A percentile compares a stretch with the other conserved stretches of the same genome.
phyloP scores from a whole-genome alignment of 23 red algal genomes.

The Gracilaria domingensis region DNA sequence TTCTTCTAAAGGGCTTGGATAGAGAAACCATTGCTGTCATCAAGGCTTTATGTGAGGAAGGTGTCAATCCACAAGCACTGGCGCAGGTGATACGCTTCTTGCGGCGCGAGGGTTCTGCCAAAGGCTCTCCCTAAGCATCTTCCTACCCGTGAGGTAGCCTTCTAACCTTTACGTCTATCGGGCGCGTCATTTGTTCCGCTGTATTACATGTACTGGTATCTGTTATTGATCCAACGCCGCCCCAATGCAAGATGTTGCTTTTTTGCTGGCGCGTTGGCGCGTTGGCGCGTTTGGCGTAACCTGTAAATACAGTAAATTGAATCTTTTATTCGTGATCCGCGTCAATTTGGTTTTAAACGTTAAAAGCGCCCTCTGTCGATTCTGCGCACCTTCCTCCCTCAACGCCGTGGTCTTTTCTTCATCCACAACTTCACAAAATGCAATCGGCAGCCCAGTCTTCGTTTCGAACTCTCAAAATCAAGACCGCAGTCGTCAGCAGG shows the following conservation, averaged over 20 bases:
- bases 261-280: background rate
- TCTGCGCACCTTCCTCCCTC: background rate
- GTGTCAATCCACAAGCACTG: constrained; percentile 66
- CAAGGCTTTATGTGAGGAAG: constrained; percentile 55
- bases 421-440: background rate
- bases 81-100: constrained; percentile 57
- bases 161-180: background rate
- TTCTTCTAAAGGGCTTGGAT: constrained; percentile 28
- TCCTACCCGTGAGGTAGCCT: background rate
- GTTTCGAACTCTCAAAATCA: constrained; percentile 50
- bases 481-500: constrained; percentile 58
- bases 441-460: background rate
- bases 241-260: background rate
- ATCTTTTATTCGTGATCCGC: background rate
- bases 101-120: constrained; percentile 48
- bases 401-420: background rate
- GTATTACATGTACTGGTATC: background rate
- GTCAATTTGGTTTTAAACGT: background rate
- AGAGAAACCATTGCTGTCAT: constrained; percentile 45
- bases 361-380: background rate
- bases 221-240: background rate
- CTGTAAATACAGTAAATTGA: background rate
- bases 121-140: background rate
- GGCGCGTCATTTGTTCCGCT: background rate
- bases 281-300: background rate